Evolutionary conservation across 371 early-diverging fungal species (phyloP).

Genomic region (Haplosporangium sp.): DNA sequence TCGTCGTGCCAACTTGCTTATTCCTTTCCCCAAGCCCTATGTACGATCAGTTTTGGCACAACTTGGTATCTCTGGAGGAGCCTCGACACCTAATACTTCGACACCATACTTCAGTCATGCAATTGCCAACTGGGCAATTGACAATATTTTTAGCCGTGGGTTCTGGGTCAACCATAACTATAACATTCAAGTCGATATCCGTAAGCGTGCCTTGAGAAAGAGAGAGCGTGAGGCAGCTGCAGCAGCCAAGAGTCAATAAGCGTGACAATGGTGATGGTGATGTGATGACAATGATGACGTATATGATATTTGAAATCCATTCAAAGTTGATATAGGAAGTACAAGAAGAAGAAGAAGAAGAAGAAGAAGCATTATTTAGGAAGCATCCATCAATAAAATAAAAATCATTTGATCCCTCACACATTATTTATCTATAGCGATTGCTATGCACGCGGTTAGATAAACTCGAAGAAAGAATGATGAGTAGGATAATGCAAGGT

Average conservation of each 20-base stretch:
- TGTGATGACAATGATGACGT: not conserved
- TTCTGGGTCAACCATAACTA: conserved; percentile 77
- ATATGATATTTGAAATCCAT: too few species aligned
- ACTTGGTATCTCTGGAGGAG: conserved; percentile 84
- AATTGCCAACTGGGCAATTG: conserved; percentile 79
- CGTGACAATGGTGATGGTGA: not conserved
- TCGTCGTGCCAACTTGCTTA: conserved; percentile 76
- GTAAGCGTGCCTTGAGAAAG: conserved; percentile 81
- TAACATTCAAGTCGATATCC: conserved; percentile 73
- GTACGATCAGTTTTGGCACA: conserved; percentile 79
- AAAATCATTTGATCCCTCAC: too few species aligned
- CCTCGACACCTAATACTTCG: conserved; percentile 74
- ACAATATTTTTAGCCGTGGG: conserved; percentile 68
- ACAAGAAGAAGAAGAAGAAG: too few species aligned
- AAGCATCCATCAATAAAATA: too few species aligned
- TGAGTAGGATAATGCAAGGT: too few species aligned
- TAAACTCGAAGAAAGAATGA: not conserved
- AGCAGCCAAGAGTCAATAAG: conserved; percentile 51
- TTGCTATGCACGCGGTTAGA: conserved; percentile 7
- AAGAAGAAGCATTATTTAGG: too few species aligned
- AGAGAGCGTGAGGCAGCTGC: conserved; percentile 70
- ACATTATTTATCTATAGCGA: too few species aligned
- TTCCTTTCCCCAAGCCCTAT: conserved; percentile 87
- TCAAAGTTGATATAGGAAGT: too few species aligned
- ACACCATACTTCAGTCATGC: conserved; percentile 90